These are phyloP conservation scores for Salvia hispanica DNA, from an alignment of 257 asterid species.

Conservation along the genomic window DNA sequence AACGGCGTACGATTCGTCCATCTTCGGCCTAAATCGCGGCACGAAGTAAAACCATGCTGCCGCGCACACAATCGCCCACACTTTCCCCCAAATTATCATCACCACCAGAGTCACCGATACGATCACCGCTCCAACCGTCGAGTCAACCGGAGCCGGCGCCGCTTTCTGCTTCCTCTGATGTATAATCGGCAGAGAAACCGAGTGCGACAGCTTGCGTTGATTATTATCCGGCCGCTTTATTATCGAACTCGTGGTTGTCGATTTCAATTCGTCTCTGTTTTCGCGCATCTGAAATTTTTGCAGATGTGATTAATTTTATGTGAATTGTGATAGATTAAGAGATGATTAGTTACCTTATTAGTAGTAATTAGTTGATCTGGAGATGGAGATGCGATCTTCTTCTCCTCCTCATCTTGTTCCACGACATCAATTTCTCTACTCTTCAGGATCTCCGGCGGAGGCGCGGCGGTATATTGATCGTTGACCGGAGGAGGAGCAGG, in stretches of 20 bases:
- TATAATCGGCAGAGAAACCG: slow-evolving; percentile 29
- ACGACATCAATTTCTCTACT: slow-evolving; percentile 16
- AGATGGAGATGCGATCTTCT: not conserved
- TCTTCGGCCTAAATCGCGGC: slow-evolving; percentile 32
- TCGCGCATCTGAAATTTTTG: slow-evolving; percentile 2
- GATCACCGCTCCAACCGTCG: slow-evolving; percentile 38
- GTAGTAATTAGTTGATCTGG: not conserved
- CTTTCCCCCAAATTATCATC: slow-evolving; percentile 48
- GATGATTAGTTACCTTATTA: slow-evolving; percentile 21
- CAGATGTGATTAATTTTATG: not conserved
- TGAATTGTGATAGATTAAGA: not conserved
- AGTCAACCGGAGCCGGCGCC: slow-evolving; percentile 28
- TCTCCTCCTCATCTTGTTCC: slow-evolving; percentile 16
- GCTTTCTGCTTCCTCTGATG: not conserved
- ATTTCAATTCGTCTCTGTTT: not conserved
- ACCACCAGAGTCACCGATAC: slow-evolving; percentile 36
- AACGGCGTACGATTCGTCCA: not conserved
- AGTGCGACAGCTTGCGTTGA: slow-evolving; percentile 31
- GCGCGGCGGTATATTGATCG: not conserved
- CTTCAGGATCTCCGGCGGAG: not conserved
- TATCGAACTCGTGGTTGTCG: too few relatives aligned
- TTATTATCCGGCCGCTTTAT: not conserved
- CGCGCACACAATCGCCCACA: slow-evolving; percentile 35
- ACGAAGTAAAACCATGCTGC: slow-evolving; percentile 38
- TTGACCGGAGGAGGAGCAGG: slow-evolving; percentile 18